Percentiles rank a stretch among this genome's conserved stretches.
Conservation (phyloP, 2,329 filamentous ascomycete species). For the Aspergillus piperis region DNA sequence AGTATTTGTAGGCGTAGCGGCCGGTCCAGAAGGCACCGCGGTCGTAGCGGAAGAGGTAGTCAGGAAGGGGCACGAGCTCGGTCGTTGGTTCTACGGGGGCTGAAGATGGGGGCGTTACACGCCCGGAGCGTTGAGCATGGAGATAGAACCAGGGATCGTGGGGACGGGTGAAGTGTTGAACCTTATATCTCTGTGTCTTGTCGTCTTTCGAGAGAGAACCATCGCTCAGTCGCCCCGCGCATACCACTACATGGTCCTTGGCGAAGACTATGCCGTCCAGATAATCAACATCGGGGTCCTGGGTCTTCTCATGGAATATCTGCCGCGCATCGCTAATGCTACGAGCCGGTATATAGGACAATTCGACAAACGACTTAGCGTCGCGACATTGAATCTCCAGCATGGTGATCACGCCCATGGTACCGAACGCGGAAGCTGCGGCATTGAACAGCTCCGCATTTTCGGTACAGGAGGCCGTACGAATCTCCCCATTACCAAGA, state of each 20-base stretch:
- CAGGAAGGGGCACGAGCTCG: slow-evolving; percentile 34
- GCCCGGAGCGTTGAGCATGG: slow-evolving; percentile 49
- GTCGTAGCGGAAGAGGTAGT: slow-evolving; percentile 54
- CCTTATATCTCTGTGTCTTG: slow-evolving; percentile 35
- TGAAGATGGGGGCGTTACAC: neutral
- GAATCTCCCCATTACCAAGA: slow-evolving; percentile 58
- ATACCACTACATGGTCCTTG: slow-evolving; percentile 57
- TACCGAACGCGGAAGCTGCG: slow-evolving; percentile 62
- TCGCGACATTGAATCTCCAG: slow-evolving; percentile 59
- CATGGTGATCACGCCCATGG: slow-evolving; percentile 61
- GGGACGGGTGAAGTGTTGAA: slow-evolving; percentile 57
- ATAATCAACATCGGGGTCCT: slow-evolving; percentile 57
- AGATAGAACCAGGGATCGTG: slow-evolving; percentile 74
- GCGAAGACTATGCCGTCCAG: slow-evolving; percentile 70
- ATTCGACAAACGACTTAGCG: slow-evolving; percentile 59
- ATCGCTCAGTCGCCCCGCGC: slow-evolving; percentile 61
- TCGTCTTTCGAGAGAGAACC: neutral
- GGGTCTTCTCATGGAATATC: slow-evolving; percentile 51
- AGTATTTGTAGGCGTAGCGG: slow-evolving; percentile 62
- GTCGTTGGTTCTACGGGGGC: neutral
- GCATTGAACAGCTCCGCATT: slow-evolving; percentile 60
- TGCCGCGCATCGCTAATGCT: slow-evolving; percentile 52
- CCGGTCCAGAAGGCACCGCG: slow-evolving; percentile 67
- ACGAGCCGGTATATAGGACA: slow-evolving; percentile 61
- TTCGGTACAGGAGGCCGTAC: slow-evolving; percentile 50